Base-by-base conservation (phyloP, 306 rosid species). In the Cicer bijugum region DNA sequence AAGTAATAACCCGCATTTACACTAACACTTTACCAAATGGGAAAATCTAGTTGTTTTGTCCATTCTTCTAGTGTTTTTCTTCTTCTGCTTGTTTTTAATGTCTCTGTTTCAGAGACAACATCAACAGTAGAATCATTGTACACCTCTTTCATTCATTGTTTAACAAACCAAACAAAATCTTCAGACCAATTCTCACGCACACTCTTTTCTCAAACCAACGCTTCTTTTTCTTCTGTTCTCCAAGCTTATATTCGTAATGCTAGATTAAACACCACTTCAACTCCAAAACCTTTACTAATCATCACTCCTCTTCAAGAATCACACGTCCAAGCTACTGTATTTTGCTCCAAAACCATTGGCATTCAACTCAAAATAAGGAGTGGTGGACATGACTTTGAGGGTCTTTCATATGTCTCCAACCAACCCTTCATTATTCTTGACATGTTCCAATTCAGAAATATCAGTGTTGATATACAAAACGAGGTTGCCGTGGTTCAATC, bases 361-460 rank as follows among this genome's bases (percentile, higher is more conserved):
- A 23, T 87, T 37, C 92, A 89, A 17, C 75, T 90, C 78, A 89
- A 82, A 79, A 85, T 82, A 64, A 77, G 96, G 2, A 93, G 97
- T 9, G 98, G 98, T 16, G 98, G 97, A 7, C 98, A 89, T 66
- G 97, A 92, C 75, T 88, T 67, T 15, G 97, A 91, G 59, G 96
- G 98, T 2, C 12, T 81, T 35, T 90, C 98, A 0, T 92, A 92
- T 71, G 63, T 80, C 77, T 90, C 96, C 39, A 72, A 82, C n/a
- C 72, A 69, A 33, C 85, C 78, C 19, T 92, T 92, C 61, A 76
- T 90, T 52, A 46, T 92, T 51, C 86, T 92, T 37, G 98, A 92
- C 81, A 82, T 92, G 89, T 92, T 88, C 75, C 79, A 88, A 6
- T 81, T 92, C 74, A 42, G 91, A 14, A 57, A 79, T 4, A 71